Conservation (phyloP, 1,139 yeast genomes). For the Candida glucosophila region DNA sequence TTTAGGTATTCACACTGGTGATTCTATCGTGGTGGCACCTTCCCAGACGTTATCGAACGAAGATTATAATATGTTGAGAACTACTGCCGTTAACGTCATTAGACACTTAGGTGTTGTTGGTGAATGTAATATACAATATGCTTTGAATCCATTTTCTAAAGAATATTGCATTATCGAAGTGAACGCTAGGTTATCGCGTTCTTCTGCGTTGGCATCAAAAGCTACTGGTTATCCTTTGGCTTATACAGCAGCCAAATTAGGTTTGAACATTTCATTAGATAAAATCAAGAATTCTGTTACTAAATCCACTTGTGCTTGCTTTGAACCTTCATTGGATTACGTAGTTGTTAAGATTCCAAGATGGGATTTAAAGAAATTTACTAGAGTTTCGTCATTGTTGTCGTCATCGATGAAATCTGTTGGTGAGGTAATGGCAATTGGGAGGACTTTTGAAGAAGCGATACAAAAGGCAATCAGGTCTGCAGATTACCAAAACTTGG, state of each 20-base stretch:
- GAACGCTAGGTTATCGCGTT: constrained; percentile 94
- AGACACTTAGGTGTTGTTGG: constrained; percentile 99
- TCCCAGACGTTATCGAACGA: constrained; percentile 96
- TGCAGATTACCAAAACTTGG: constrained; percentile 89
- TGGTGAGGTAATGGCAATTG: constrained; percentile 98
- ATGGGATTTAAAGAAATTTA: constrained; percentile 97
- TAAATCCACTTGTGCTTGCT: constrained; percentile 90
- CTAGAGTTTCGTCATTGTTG: constrained; percentile 80
- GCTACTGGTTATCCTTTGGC: constrained; percentile 99
- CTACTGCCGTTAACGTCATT: constrained; percentile 94
- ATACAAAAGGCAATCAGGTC: constrained; percentile 97
- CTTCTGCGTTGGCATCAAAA: constrained; percentile 96
- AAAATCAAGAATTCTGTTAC: constrained; percentile 93
- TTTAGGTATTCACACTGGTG: constrained; percentile 98
- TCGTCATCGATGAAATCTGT: constrained; percentile 97
- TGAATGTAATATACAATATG: constrained; percentile 98
- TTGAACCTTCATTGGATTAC: constrained; percentile 96
- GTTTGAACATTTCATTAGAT: constrained; percentile 85
- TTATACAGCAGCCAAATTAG: constrained; percentile 95
- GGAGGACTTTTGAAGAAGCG: constrained; percentile 96
- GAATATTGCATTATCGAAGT: constrained; percentile 98
- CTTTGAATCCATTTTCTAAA: constrained; percentile 86
- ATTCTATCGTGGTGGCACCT: constrained; percentile 97
- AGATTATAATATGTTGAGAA: constrained; percentile 96
- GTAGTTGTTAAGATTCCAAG: constrained; percentile 98